Conservation (phyloP, 2,329 filamentous ascomycete genomes). For the Leptoxyphium fumago region DNA sequence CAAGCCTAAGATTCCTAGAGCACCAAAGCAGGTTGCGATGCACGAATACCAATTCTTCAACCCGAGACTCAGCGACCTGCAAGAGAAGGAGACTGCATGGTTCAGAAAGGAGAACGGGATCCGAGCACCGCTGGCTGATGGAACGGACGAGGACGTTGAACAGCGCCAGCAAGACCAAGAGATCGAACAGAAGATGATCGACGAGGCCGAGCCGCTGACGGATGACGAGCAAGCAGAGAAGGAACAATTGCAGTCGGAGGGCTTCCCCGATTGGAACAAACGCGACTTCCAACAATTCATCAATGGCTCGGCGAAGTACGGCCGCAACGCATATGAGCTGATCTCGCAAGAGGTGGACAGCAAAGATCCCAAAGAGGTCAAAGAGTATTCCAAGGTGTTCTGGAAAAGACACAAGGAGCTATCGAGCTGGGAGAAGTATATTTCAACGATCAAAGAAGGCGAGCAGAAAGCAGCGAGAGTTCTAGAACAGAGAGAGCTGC, state of each 20-base stretch:
- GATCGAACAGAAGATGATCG: slow-evolving; percentile 80
- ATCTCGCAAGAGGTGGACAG: slow-evolving; percentile 85
- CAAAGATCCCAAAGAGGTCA: slow-evolving; percentile 74
- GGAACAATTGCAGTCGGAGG: slow-evolving; percentile 61
- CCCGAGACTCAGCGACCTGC: slow-evolving; percentile 64
- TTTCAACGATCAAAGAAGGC: slow-evolving; percentile 80
- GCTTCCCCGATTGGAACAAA: slow-evolving; percentile 90
- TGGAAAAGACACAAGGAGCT: slow-evolving; percentile 93
- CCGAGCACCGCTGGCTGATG: slow-evolving; percentile 80
- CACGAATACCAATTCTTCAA: slow-evolving; percentile 99
- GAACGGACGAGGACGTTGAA: slow-evolving; percentile 71
- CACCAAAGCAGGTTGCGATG: slow-evolving; percentile 79
- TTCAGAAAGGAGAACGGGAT: slow-evolving; percentile 95
- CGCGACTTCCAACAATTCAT: slow-evolving; percentile 97
- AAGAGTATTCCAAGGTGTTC: slow-evolving; percentile 84
- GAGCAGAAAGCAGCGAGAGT: slow-evolving; percentile 82
- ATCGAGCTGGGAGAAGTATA: slow-evolving; percentile 72
- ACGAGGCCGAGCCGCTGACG: slow-evolving; percentile 74
- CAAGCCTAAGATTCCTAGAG: slow-evolving; percentile 89
- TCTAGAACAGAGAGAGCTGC: slow-evolving; percentile 81
- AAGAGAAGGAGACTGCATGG: slow-evolving; percentile 90
- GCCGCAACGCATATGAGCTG: slow-evolving; percentile 67
- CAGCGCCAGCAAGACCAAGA: slow-evolving; percentile 79
- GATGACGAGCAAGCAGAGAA: slow-evolving; percentile 86
- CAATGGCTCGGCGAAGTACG: slow-evolving; percentile 86